Base-by-base conservation (phyloP, 2,329 filamentous ascomycete species). In the Pezicula carpinea region DNA sequence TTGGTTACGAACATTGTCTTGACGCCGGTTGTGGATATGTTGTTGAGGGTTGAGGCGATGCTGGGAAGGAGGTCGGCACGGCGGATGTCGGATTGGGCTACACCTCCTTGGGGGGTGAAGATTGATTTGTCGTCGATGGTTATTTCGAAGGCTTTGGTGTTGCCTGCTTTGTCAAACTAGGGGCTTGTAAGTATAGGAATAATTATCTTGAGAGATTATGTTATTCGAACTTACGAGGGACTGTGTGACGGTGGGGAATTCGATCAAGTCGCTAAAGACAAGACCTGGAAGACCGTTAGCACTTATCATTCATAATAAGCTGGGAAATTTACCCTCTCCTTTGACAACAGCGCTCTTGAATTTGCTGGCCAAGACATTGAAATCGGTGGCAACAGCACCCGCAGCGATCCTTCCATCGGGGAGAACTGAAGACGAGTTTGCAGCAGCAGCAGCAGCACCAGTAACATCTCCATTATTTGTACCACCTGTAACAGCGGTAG, bases 1-100 rank as follows among this genome's bases (percentile, higher is more conserved):
- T n/a, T n/a, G n/a, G n/a, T n/a, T n/a, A n/a, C n/a, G n/a, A n/a
- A 29, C 43, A 82, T 69, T 2, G 78, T 81, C 64, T 80, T 80
- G 49, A 80, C 64, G 26, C 77, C 77, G 22, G 62, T 63, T 38
- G 71, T 75, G 33, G 73, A 74, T 43, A 74, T 66, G 19, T 63
- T 64, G 66, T 75, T 71, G 67, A 73, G 66, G 54, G 68, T 63
- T 66, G 74, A 71, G 67, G 73, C 65, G 39, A 51, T 48, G 55
- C 68, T 62, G 11, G 73, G 69, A 44, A 79, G 70, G 45, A 81
- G 69, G 49, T 80, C 78, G 1, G 76, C 76, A 49, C 79, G 76
- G 34, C 79, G 71, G 67, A 82, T 82, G n/a, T 78, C 77, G 3
- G 64, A 64, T 59, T 83, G 79, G 40, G 69, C 61, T 52, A 72